Evolutionary conservation across 2,329 filamentous ascomycete species (phyloP), one percentile per base, ranked within the genome.

Genomic region (Fusarium buxicola): DNA sequence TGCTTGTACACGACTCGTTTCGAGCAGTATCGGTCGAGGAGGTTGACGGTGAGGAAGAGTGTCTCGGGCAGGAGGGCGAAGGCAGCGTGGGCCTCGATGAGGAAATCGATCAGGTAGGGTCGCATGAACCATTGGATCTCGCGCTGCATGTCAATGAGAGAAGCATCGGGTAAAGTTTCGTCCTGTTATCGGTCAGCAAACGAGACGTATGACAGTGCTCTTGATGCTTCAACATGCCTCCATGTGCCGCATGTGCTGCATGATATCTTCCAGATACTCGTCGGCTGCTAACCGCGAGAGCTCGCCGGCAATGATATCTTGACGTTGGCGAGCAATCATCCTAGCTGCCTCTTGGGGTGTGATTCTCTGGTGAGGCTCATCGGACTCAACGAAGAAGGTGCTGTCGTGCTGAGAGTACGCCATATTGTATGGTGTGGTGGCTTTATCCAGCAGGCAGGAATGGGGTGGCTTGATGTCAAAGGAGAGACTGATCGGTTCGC

Each of bases 121-220:
- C 95, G 85, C 95, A 99, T 99, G 80, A 96, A 98, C 95, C 95
- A 99, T 76, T 98, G 93, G 64, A 99, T 98, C 84, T 99, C 95
- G 67, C 94, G 93, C 80, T 99, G 95, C 78, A 98, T 97, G 77
- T 99, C 95, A 76, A 99, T 99, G 31, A 96, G 93, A 77, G 94
- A 94, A 76, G 96, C 94, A 77, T 99, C 95, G 50, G 95, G 92
- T 66, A 98, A 83, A 25, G 95, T 98, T 79, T 96, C 91, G 72
- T 89, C 86, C 85, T 86, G 40, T 52, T 38, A 21, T 45, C 55
- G 25, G 67, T 73, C 60, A 80, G 73, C 60, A 54, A 40, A 49
- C 41, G 15, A 49, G 28, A 24, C 16, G 44, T 7, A 18, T 1
- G 28, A 31, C 9, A 24, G 21, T 39, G 30, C 13, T 4, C 7